Evolutionary conservation across 371 early-diverging fungal species (phyloP).

Genomic region (Mucor indicus): DNA sequence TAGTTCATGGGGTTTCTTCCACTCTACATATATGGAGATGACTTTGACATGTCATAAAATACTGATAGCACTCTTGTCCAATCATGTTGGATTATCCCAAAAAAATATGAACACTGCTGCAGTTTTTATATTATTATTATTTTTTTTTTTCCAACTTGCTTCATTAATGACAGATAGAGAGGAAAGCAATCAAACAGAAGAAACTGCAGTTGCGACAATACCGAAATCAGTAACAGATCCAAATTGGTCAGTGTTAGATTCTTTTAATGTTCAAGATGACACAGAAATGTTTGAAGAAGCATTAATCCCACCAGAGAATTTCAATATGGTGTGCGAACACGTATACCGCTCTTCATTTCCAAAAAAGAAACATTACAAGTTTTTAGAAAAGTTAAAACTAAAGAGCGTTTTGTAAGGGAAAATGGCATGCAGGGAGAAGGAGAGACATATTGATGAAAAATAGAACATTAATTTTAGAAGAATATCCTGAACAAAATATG

Average conservation of each 20-base stretch:
- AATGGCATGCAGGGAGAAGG: background rate
- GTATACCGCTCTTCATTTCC: slow-evolving; percentile 92
- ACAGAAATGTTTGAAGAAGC: slow-evolving; percentile 57
- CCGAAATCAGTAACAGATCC: slow-evolving; percentile 16
- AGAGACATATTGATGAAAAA: background rate
- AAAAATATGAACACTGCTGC: background rate
- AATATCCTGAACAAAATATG: slow-evolving; percentile 92
- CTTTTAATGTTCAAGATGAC: slow-evolving; percentile 41
- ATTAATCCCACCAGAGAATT: slow-evolving; percentile 87
- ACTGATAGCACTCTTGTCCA: too few relatives aligned
- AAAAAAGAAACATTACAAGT: slow-evolving; percentile 87
- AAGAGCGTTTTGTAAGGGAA: slow-evolving; percentile 77
- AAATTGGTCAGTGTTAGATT: slow-evolving; percentile 30
- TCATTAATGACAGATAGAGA: background rate
- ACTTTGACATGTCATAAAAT: too few relatives aligned
- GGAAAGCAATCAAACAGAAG: background rate
- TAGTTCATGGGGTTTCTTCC: too few relatives aligned
- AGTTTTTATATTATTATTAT: background rate
- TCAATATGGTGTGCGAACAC: slow-evolving; percentile 88
- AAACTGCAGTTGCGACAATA: background rate
- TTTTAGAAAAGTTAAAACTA: slow-evolving; percentile 85
- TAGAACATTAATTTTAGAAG: slow-evolving; percentile 89
- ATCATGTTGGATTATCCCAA: too few relatives aligned
- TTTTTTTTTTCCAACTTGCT: background rate
- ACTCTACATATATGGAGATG: too few relatives aligned